These are phyloP conservation scores for Rubia peregrina DNA, from an alignment of 305 asterid genomes.

Conservation along the genomic window DNA sequence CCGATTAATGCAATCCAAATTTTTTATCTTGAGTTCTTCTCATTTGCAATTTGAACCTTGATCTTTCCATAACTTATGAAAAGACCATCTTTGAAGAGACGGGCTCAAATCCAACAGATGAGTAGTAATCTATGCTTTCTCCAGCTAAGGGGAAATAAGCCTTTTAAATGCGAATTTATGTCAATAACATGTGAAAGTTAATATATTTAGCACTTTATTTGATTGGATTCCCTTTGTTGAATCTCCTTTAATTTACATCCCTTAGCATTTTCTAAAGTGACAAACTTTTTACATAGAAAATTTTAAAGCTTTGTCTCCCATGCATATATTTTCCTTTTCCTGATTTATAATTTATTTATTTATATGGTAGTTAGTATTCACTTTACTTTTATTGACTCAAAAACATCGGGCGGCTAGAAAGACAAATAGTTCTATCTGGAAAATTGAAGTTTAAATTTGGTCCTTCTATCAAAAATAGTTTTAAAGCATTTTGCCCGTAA, in stretches of 20 bases:
- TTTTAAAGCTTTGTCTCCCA: neutral
- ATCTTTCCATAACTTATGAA: too few species aligned
- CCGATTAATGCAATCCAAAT: too few species aligned
- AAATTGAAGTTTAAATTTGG: constrained; percentile 1
- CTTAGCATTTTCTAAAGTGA: neutral
- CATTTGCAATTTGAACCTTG: too few species aligned
- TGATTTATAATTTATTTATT: neutral
- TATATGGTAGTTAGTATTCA: neutral
- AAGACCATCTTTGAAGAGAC: too few species aligned
- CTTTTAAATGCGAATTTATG: too few species aligned
- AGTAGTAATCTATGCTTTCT: too few species aligned
- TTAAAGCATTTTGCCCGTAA: neutral
- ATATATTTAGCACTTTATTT: neutral
- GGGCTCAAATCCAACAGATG: too few species aligned
- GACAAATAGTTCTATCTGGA: neutral
- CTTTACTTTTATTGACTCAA: constrained; percentile 11
- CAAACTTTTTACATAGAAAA: neutral
- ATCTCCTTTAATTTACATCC: neutral
- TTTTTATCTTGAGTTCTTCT: too few species aligned
- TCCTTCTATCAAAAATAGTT: neutral
- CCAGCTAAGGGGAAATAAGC: too few species aligned
- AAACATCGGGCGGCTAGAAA: constrained; percentile 11
- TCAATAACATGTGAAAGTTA: neutral
- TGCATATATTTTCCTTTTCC: neutral
- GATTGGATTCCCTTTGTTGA: neutral